These are phyloP conservation scores for Plasmodium malariae DNA, from an alignment of 169 alveolate genomes.

Conservation along the genomic window DNA sequence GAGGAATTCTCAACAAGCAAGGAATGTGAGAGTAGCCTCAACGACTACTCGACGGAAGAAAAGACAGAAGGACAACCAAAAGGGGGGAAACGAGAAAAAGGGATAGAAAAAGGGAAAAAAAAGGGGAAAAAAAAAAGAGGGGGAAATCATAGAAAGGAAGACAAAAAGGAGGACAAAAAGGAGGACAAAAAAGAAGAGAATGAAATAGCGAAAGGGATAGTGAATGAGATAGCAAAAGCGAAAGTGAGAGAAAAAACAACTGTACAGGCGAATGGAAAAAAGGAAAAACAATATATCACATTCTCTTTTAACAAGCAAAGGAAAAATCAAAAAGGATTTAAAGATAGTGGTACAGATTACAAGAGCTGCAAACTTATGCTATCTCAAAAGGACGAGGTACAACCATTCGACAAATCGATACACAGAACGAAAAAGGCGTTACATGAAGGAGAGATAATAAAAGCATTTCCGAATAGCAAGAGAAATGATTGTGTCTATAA, in stretches of 20 bases:
- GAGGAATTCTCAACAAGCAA: background rate
- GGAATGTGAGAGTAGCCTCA: background rate
- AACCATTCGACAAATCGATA: background rate
- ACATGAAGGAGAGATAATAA: too few relatives aligned
- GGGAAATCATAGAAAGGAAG: background rate
- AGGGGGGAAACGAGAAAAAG: background rate
- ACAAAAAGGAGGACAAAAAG: background rate
- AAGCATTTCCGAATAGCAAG: too few relatives aligned
- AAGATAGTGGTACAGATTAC: background rate
- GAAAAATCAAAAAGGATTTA: background rate
- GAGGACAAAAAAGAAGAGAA: too few relatives aligned
- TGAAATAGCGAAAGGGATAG: too few relatives aligned
- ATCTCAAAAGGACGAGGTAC: background rate
- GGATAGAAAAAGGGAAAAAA: background rate
- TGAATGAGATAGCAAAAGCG: background rate
- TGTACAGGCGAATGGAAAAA: background rate
- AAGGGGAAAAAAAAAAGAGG: background rate
- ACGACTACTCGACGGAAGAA: background rate
- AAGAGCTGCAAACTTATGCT: background rate
- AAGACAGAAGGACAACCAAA: background rate
- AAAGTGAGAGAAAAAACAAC: background rate
- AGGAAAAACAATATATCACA: conserved; percentile 4
- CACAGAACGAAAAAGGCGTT: background rate
- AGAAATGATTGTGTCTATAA: too few relatives aligned
- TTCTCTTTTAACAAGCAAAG: conserved; percentile 21